These are phyloP conservation scores for Hypoxylon sp. DNA, from an alignment of 2,329 filamentous ascomycete species.

Conservation along the genomic window DNA sequence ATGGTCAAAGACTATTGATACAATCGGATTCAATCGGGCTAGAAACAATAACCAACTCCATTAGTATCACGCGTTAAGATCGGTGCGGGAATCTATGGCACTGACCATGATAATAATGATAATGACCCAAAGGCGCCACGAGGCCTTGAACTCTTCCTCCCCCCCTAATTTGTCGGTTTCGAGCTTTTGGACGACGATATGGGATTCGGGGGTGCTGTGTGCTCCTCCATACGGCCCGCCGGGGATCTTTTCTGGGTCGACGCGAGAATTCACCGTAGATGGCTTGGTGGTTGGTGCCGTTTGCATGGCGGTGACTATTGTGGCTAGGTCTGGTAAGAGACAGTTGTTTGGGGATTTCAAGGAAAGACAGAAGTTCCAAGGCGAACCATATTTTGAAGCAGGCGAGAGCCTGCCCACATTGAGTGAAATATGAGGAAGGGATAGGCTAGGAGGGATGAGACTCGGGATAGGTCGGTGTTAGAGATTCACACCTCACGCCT, in stretches of 20 bases:
- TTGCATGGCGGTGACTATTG: slow-evolving; percentile 14
- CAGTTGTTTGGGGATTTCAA: slow-evolving; percentile 12
- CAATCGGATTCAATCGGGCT: too few relatives aligned
- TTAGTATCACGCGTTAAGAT: too few relatives aligned
- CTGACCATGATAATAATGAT: slow-evolving; percentile 19
- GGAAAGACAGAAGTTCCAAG: slow-evolving; percentile 3
- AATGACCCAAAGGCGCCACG: slow-evolving; percentile 19
- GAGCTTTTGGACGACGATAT: slow-evolving; percentile 16
- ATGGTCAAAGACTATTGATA: too few relatives aligned
- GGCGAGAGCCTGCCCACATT: slow-evolving; percentile 1
- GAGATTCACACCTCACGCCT: slow-evolving; percentile 12
- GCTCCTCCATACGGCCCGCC: slow-evolving; percentile 6
- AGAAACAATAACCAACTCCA: too few relatives aligned
- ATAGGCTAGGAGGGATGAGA: neutral
- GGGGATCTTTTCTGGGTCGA: slow-evolving; percentile 10
- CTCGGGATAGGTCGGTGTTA: slow-evolving; percentile 4
- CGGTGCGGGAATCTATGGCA: too few relatives aligned
- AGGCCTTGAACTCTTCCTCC: slow-evolving; percentile 22
- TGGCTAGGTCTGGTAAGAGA: slow-evolving; percentile 13
- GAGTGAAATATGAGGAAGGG: neutral
- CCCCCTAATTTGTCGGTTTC: slow-evolving; percentile 9
- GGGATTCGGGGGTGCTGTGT: slow-evolving; percentile 6
- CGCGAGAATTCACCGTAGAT: slow-evolving; percentile 10
- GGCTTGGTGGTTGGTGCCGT: slow-evolving; percentile 5
- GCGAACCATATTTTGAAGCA: slow-evolving; percentile 4